Base-by-base conservation (phyloP, 345 rosid genomes). In the Gynandropsis gynandra region DNA sequence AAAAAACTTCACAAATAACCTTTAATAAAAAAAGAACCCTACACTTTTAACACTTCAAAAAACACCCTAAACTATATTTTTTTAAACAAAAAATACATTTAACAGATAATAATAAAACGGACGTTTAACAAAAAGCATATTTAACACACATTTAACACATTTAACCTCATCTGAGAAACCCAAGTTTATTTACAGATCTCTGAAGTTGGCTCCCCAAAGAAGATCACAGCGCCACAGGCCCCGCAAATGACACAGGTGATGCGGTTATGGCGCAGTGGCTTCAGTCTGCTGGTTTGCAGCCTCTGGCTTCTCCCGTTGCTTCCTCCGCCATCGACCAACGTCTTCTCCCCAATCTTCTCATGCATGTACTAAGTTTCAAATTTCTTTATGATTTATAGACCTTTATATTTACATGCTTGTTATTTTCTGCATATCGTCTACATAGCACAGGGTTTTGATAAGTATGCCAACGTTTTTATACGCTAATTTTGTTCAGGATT, bases 201-300 rank as follows among this genome's bases (percentile, higher is more conserved):
- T 70, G 67, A 81, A 88, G 68, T 82, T 85, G 95, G 97, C 95
- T 73, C 95, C 97, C 19, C 97, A 85, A 77, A 88, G 86, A 76
- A 87, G 97, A 69, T 85, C 89, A 55, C 97, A 88, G 97, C 97
- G 97, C 92, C 95, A 69, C 95, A 3, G 84, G 77, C 32, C 67
- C 84, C n/a, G 47, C 79, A 1, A 70, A 78, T 31, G 97, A 88
- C 54, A 80, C 93, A 0, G 85, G 97, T 3, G 99, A 92, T 63
- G 95, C 97, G 0, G 97, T 92, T 50, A 92, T 88, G 97, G 95
- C 97, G 10, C 85, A 97, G 63, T 92, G 95, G 97, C 85, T 92
- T 59, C 97, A 92, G 74, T 92, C 97, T 10, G 94, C 95, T 42
- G 99, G 99, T 51, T 67, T 92, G 80, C 99, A 92, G 89, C 99